Base-by-base conservation (phyloP, 192 early-diverging fungal genomes). In the Entomortierella beljakovae region DNA sequence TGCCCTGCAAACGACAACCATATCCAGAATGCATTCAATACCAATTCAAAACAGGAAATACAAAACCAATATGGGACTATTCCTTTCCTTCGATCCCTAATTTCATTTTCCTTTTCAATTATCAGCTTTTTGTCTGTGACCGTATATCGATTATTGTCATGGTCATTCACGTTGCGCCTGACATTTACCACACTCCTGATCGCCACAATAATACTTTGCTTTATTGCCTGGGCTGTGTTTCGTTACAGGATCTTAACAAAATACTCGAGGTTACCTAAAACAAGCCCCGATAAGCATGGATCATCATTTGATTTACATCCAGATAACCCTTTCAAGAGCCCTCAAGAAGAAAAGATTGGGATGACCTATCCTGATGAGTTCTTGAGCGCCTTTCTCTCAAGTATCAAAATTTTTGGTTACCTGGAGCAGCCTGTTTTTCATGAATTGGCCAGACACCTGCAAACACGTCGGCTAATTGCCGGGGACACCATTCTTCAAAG, bases 321-420 rank as follows among this genome's bases (percentile, higher is more conserved):
- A 1, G 90, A 92, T 55, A 72, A 79, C 37, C 75, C 75, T 29
- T 70, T 79, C 56, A 79, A 79, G 42, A 79, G 75, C 40, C 81
- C 88, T 6, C 80, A 80, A 32, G 86, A 86, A 32, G 91, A 90
- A 23, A 80, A 88, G 23, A 83, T 88, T 26, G 75, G 63, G n/a
- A 69, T 84, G 49, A 77, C 75, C 52, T 88, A 88, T 53, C 85
- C 90, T 11, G 92, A 94, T 64, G 93, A 95, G 64, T 92, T 94
- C 66, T 83, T 95, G 43, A 88, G 87, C 51, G 92, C 89, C 0
- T 97, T 97, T 73, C 82, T 97, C 68, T 90, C 90, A 8, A 89
- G 86, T 20, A 97, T 97, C 81, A 95, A 95, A 80, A 93, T 98
- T 9, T 99, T 99, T 90, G 97, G 97, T 0, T 99, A 98, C 76